Base-by-base conservation (phyloP, 1,284 basidiomycete species). In the Sporisorium iseilematis-ciliati region DNA sequence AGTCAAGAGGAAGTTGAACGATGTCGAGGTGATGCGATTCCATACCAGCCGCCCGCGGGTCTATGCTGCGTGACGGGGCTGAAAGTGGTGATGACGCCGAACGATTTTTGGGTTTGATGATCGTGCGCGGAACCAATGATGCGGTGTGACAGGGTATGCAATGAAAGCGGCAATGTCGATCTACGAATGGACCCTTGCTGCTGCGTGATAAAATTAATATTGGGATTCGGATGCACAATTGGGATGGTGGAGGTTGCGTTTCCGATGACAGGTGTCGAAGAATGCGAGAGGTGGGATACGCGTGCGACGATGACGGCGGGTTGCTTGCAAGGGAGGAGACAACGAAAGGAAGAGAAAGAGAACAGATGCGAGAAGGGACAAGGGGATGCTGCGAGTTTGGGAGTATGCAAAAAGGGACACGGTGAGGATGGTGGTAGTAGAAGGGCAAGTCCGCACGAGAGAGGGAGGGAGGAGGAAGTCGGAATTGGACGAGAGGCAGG, bases 201-300 rank as follows among this genome's bases (percentile, higher is more conserved):
- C 20, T 38, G 48, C 18, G 25, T 14, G 35, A 21, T 42, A 49
- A 51, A 33, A 52, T 29, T 31, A 40, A 52, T 45, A 35, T 52
- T 64, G 52, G 53, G 49, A 60, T 35, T 59, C n/a, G 38, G 55
- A 57, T 55, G 68, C 59, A 35, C 43, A 38, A 16, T 42, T 41
- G 45, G 12, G 35, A 29, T 63, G 69, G 64, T 71, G 67, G 67
- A 70, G 67, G 62, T 60, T 33, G 57, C 38, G n/a, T 60, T 64
- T 46, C 65, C 50, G 51, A 29, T 68, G 65, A 68, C 65, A 68
- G 60, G 51, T 63, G 59, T 68, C 60, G 60, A 58, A 53, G 60
- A 54, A 57, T 62, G 57, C 64, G 40, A 66, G 43, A 29, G 54
- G 60, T 21, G 42, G 51, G 33, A 50, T 29, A 66, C 43, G 46